phyloP scores from a whole-genome alignment of 1,139 yeast species.

The Yueomyces sp. region DNA sequence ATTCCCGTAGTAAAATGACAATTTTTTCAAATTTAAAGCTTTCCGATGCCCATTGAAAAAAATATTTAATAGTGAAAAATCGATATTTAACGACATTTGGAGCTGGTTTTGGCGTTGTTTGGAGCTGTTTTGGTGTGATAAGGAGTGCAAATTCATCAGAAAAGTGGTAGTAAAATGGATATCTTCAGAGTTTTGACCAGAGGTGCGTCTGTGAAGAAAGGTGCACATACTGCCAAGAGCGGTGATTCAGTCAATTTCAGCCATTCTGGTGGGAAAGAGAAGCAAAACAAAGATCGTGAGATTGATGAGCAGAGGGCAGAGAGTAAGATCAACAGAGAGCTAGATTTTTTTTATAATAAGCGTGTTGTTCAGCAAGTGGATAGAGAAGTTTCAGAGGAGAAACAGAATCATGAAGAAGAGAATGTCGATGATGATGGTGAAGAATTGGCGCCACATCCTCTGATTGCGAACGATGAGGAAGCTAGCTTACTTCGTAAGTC shows the following conservation, averaged over 20 bases:
- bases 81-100: too few species aligned
- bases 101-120: too few species aligned
- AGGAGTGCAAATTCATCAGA: too few species aligned
- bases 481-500: slow-evolving; percentile 44
- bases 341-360: slow-evolving; percentile 59
- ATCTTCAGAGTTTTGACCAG: slow-evolving; percentile 73
- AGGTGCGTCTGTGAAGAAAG: slow-evolving; percentile 68
- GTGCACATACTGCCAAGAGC: slow-evolving; percentile 11
- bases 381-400: slow-evolving; percentile 9
- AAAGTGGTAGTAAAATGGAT: slow-evolving; percentile 44
- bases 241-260: slow-evolving; percentile 19
- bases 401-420: slow-evolving; percentile 17
- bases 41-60: background rate
- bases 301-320: slow-evolving; percentile 27
- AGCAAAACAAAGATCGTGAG: slow-evolving; percentile 5
- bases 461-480: slow-evolving; percentile 41
- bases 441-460: slow-evolving; percentile 29
- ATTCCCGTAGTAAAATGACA: too few species aligned
- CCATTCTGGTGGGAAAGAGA: slow-evolving; percentile 7
- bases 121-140: too few species aligned
- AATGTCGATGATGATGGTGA: slow-evolving; percentile 14
- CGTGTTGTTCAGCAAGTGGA: slow-evolving; percentile 24
- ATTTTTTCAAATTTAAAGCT: too few species aligned
- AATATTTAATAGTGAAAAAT: too few species aligned
- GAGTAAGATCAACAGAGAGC: slow-evolving; percentile 42